A percentile compares a stretch with the other conserved stretches of the same genome.
These are phyloP conservation scores for Setaria viridis DNA, from an alignment of 202 grass and related monocot genomes.

Conservation along the genomic window DNA sequence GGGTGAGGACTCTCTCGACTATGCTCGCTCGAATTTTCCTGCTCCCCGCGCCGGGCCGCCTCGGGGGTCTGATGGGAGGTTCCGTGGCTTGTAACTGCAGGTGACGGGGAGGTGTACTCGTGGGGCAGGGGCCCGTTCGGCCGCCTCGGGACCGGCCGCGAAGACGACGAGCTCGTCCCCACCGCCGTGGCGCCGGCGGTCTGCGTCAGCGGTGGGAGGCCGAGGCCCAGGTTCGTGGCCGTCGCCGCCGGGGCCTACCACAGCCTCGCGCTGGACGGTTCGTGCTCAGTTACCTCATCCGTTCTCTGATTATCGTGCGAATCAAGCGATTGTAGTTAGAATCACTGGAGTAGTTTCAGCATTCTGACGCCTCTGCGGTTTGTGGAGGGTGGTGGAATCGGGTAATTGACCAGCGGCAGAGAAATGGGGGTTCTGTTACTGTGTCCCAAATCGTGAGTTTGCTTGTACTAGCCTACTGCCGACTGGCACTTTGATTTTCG, in stretches of 20 bases:
- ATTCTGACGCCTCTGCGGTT: neutral
- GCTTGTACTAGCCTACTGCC: neutral
- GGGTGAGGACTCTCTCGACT: constrained; percentile 43
- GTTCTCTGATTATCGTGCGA: neutral
- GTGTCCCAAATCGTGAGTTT: neutral
- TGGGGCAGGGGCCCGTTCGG: constrained; percentile 91
- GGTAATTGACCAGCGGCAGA: neutral
- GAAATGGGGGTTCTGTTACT: neutral
- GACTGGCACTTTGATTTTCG: constrained; percentile 9
- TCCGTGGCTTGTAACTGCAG: constrained; percentile 37
- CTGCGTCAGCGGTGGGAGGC: neutral
- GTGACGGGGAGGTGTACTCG: constrained; percentile 76
- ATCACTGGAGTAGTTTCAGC: neutral
- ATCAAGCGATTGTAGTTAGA: neutral
- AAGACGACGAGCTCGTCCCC: constrained; percentile 79
- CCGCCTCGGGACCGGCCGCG: constrained; percentile 74
- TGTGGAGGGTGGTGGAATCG: neutral
- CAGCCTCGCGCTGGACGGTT: constrained; percentile 84
- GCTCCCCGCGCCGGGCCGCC: neutral
- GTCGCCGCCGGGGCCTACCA: constrained; percentile 83
- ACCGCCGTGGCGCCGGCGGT: constrained; percentile 50
- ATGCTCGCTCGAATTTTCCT: neutral
- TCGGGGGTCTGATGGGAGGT: constrained; percentile 37
- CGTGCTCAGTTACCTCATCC: neutral
- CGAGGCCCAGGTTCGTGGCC: constrained; percentile 61